Evolutionary conservation across 2,329 filamentous ascomycete genomes (phyloP), one percentile per base, ranked within the genome.

Genomic region (Colletotrichum spinosum): DNA sequence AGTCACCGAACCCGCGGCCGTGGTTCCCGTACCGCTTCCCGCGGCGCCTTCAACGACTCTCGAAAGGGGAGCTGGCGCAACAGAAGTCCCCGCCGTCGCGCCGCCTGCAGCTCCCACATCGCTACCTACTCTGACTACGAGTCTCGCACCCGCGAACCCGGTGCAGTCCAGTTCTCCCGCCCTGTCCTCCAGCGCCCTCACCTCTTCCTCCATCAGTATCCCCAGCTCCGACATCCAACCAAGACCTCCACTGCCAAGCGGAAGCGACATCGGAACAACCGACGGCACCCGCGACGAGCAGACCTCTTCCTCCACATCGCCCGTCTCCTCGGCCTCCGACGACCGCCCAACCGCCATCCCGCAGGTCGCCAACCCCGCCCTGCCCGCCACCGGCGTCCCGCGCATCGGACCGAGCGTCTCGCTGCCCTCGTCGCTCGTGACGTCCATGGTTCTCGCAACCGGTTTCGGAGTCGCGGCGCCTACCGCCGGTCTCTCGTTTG

Each of bases 361-460:
- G 3, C 62, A 56, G 15, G 52, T 62, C 37, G 50, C 8, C 6
- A 39, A 17, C 8, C 44, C 34, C 8, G 34, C 42, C 11, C 46
- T 13, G 6, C 25, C 52, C 8, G 62, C 46, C n/a, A 45, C 52
- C 3, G 53, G 62, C 0, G 25, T 35, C 4, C 25, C 25, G 4
- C 62, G 50, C 2, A 12, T 49, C 7, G 46, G 51, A 13, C 58
- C 62, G 12, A 34, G n/a, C 33, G 49, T 65, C 10, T 48, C 62
- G 6, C 33, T 65, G n/a, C 62, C 62, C 3, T 56, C 62, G 8
- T 62, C 62, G 13, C 1, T 65, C 35, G 42, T 51, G 62, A 65
- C 62, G 12, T 65, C 62, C 9, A 62, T 65, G 52, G 48, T 65
- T 4, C 62, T 65, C 5, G 62, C 58, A 5, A 65, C 57, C 8